Percentiles rank a stretch among this genome's conserved stretches.
Conservation (phyloP, 768 basidiomycete species). For the Tricholoma matsutake region DNA sequence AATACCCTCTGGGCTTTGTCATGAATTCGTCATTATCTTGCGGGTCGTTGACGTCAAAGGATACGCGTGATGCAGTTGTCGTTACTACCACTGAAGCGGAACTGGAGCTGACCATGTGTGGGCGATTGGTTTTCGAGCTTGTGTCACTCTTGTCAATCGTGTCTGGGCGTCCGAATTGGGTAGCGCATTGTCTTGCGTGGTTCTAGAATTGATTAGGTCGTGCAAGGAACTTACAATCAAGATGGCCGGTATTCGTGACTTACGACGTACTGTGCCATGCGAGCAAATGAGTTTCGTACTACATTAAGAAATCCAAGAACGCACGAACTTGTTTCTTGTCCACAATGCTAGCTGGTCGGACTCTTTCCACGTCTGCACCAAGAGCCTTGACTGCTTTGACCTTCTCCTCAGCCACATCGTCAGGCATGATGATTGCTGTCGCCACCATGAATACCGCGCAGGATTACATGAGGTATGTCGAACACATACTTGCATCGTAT, state of each 20-base stretch:
- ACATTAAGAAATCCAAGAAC: slow-evolving; percentile 3
- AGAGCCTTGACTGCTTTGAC: slow-evolving; percentile 78
- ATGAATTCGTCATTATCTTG: slow-evolving; percentile 40
- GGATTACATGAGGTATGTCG: neutral
- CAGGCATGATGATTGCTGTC: slow-evolving; percentile 84
- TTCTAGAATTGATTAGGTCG: slow-evolving; percentile 51
- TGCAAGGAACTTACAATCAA: neutral
- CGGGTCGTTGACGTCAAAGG: slow-evolving; percentile 34
- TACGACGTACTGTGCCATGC: slow-evolving; percentile 56
- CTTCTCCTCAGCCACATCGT: slow-evolving; percentile 90
- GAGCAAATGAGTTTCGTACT: neutral
- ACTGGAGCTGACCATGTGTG: slow-evolving; percentile 38
- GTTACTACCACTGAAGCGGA: slow-evolving; percentile 53
- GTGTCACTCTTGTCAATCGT: slow-evolving; percentile 21
- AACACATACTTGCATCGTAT: slow-evolving; percentile 74
- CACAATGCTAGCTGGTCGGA: slow-evolving; percentile 93
- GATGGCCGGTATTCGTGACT: slow-evolving; percentile 22
- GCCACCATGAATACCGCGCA: neutral
- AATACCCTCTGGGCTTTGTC: slow-evolving; percentile 73
- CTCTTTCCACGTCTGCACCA: slow-evolving; percentile 86
- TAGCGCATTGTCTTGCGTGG: slow-evolving; percentile 77
- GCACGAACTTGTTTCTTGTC: slow-evolving; percentile 85
- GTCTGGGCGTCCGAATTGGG: slow-evolving; percentile 59
- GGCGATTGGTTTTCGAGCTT: slow-evolving; percentile 10
- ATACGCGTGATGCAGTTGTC: slow-evolving; percentile 40